These are phyloP conservation scores for Coemansia sp. DNA, from an alignment of 192 early-diverging fungal species.

Conservation along the genomic window DNA sequence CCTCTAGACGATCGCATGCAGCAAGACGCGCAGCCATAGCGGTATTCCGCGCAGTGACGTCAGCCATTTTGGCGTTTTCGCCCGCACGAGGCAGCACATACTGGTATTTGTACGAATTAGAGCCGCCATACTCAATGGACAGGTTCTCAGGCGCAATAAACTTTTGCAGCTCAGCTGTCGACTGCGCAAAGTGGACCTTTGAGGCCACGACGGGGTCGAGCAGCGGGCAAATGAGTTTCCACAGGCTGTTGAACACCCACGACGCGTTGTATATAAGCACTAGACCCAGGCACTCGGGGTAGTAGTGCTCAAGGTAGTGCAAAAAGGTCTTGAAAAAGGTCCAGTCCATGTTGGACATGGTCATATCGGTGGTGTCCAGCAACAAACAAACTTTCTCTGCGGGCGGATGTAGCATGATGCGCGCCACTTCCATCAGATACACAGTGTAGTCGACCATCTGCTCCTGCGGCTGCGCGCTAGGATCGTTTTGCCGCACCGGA, in stretches of 20 bases:
- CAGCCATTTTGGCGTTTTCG: slow-evolving; percentile 49
- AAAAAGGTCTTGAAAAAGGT: slow-evolving; percentile 74
- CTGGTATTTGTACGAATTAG: slow-evolving; percentile 54
- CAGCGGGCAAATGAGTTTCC: slow-evolving; percentile 78
- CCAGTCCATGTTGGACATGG: slow-evolving; percentile 76
- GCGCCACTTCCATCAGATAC: slow-evolving; percentile 60
- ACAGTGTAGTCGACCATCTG: slow-evolving; percentile 63
- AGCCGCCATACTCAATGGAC: slow-evolving; percentile 61
- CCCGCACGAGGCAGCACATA: slow-evolving; percentile 48
- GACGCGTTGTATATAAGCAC: slow-evolving; percentile 83
- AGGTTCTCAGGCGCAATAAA: slow-evolving; percentile 63
- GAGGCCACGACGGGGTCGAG: slow-evolving; percentile 86
- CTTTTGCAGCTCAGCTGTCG: slow-evolving; percentile 58
- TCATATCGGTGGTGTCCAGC: slow-evolving; percentile 79
- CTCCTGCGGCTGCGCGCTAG: slow-evolving; percentile 58
- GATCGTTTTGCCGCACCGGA: slow-evolving; percentile 57
- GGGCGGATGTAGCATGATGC: slow-evolving; percentile 55
- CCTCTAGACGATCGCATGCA: slow-evolving; percentile 50
- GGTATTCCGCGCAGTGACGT: slow-evolving; percentile 33
- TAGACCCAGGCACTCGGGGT: slow-evolving; percentile 83
- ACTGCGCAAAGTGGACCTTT: slow-evolving; percentile 77
- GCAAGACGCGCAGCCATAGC: slow-evolving; percentile 26
- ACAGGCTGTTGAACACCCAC: slow-evolving; percentile 83
- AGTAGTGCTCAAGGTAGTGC: slow-evolving; percentile 80
- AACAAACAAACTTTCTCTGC: slow-evolving; percentile 66